Evolutionary conservation across 345 rosid genomes (phyloP).

Genomic region (Punica granatum): DNA sequence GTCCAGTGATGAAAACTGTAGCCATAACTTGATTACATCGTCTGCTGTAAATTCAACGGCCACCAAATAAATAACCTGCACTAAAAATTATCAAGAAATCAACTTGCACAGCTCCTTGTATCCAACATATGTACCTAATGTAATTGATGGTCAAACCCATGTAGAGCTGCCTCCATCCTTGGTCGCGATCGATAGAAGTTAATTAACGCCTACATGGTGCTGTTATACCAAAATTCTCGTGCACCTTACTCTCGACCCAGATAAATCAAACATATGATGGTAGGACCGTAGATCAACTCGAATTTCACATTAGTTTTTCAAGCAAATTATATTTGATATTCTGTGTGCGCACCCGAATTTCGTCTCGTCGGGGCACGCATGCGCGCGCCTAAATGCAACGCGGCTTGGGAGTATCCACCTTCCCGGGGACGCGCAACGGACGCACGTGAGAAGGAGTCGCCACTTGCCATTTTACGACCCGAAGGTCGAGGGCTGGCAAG

Average conservation of each 20-base stretch:
- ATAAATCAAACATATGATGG: conserved; percentile 6
- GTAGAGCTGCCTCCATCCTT: conserved; percentile 68
- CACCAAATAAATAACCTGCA: conserved; percentile 83
- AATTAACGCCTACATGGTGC: conserved; percentile 62
- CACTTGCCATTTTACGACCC: too few relatives aligned
- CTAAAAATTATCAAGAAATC: background rate
- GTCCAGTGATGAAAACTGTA: conserved; percentile 17
- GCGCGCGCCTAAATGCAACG: too few relatives aligned
- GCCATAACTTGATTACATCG: conserved; percentile 78
- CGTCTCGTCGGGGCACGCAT: too few relatives aligned
- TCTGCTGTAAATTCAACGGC: conserved; percentile 85
- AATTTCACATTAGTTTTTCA: too few relatives aligned
- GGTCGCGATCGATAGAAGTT: conserved; percentile 36
- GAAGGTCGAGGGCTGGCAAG: too few relatives aligned
- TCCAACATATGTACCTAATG: conserved; percentile 46
- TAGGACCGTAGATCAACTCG: too few relatives aligned
- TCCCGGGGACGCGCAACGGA: too few relatives aligned
- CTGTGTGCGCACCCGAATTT: too few relatives aligned
- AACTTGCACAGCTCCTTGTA: background rate
- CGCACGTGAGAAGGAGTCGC: too few relatives aligned
- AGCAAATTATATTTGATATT: too few relatives aligned
- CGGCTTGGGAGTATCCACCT: too few relatives aligned
- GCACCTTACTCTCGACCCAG: conserved; percentile 57
- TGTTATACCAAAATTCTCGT: conserved; percentile 44
- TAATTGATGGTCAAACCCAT: conserved; percentile 91